Base-by-base conservation (phyloP, 306 rosid genomes). In the Albizia julibrissin region DNA sequence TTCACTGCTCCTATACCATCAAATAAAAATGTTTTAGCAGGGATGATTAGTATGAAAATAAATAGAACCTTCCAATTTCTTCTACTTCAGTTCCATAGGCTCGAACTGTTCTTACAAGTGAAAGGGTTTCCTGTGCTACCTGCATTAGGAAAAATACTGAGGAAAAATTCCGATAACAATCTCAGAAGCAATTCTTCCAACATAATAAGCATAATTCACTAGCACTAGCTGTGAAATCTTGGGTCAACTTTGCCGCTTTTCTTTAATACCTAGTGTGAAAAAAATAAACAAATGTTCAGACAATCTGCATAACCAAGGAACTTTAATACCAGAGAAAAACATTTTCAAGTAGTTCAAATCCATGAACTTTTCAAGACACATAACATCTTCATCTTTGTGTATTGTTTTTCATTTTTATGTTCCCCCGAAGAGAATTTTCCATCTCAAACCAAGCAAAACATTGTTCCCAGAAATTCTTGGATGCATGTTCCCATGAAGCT, bases 111-210 rank as follows among this genome's bases (percentile, higher is more conserved):
- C 89, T 89, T 68, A 88, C 69, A 75, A 87, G 78, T 78, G 90
- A 84, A 73, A 94, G 85, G 80, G 98, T 84, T 80, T 89, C 94
- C 75, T 84, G 89, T 37, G 97, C 89, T 85, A 85, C 93, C 98
- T 94, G 84, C 78, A 72, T 54, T 71, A n/a, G 34, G 74, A 79
- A 71, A 76, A 67, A 24, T 24, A 75, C 52, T 49, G 62, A 72
- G 64, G 14, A 77, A 79, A 34, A 75, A 74, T 79, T 70, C 39
- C 56, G 74, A 59, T 46, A 59, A 78, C 49, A 59, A n/a, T 18
- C 54, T 54, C 19, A 74, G 61, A 86, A 82, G 76, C 72, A 70
- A 64, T 78, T 80, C 18, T 58, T 77, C 73, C 70, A 37, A 68
- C 8, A 62, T 79, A 61, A 65, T n/a, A 67, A 79, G 75, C 70